Base-by-base conservation (phyloP, 495 filamentous ascomycete genomes). In the Terfezia boudieri region DNA sequence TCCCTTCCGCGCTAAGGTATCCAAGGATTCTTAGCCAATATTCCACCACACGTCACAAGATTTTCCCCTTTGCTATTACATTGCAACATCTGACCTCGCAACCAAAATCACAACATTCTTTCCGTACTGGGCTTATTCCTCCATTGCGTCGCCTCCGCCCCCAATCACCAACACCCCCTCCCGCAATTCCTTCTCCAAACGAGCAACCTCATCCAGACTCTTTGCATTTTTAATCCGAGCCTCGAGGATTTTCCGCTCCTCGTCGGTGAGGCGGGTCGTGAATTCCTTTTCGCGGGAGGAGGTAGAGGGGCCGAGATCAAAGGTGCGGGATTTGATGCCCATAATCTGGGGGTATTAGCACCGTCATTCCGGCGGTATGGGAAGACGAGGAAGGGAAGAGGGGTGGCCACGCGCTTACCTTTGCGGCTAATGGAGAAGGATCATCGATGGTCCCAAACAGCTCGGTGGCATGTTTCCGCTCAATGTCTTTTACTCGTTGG, bases 91-190 rank as follows among this genome's bases (percentile, higher is more conserved):
- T 0, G 7, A 4, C 26, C 26, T 32, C 26, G 26, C 26, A 32
- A 32, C 26, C 26, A 32, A 32, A 32, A 4, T 32, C 26, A 32
- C 26, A 32, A 32, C 26, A 32, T 32, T 2, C 51, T 52, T 67
- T 32, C 7, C 26, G 2, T 32, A 5, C 26, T 7, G 7, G 26
- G 26, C 26, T 6, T 58, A 75, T 59, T 77, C 75, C 63, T 80
- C 79, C 70, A 76, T 77, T 36, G 63, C 73, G 58, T 73, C 74
- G 53, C 69, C 70, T 46, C 77, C 68, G 37, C 80, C 71, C 38
- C 79, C 84, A 23, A 73, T 72, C 14, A 86, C 85, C 65, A 95
- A 74, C 66, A 82, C 69, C 4, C 90, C 90, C 68, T 96, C 87
- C 56, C 81, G 81, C 53, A 95, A 68, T 66, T 85, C 84, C 69